phyloP scores from a whole-genome alignment of 148 eudicot species.

The Rhododendron williamsianum region DNA sequence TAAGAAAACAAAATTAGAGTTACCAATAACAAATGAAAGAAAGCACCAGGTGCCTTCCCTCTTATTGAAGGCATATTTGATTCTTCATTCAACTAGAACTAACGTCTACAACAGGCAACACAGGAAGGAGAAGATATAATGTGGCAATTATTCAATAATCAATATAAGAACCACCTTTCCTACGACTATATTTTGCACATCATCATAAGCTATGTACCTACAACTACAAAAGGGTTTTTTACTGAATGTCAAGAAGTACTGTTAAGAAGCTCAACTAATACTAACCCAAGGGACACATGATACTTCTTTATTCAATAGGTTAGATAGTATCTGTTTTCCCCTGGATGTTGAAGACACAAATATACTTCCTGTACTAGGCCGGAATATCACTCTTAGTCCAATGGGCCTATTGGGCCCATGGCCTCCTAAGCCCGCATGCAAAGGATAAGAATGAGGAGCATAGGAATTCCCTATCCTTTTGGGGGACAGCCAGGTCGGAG shows the following conservation, averaged over 20 bases:
- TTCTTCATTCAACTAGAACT: background rate
- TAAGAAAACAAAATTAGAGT: background rate
- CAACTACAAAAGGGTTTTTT: background rate
- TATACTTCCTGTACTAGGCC: background rate
- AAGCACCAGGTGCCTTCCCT: constrained; percentile 25
- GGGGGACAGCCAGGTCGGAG: too few relatives aligned
- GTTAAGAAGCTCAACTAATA: background rate
- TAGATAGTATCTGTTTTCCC: background rate
- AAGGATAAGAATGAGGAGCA: too few relatives aligned
- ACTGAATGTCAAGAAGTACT: background rate
- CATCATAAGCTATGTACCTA: background rate
- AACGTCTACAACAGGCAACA: background rate
- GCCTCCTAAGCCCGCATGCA: too few relatives aligned
- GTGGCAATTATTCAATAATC: background rate
- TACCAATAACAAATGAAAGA: constrained; percentile 21
- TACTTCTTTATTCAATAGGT: background rate
- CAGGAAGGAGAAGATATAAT: background rate
- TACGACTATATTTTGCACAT: background rate
- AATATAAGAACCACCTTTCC: background rate
- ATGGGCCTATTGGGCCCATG: too few relatives aligned
- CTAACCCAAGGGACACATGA: background rate
- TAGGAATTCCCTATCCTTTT: too few relatives aligned
- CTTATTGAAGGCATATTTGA: constrained; percentile 16
- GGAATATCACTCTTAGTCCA: too few relatives aligned
- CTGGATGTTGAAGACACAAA: background rate